Conservation (phyloP, 257 asterid genomes). For the Nicotiana tomentosiformis region DNA sequence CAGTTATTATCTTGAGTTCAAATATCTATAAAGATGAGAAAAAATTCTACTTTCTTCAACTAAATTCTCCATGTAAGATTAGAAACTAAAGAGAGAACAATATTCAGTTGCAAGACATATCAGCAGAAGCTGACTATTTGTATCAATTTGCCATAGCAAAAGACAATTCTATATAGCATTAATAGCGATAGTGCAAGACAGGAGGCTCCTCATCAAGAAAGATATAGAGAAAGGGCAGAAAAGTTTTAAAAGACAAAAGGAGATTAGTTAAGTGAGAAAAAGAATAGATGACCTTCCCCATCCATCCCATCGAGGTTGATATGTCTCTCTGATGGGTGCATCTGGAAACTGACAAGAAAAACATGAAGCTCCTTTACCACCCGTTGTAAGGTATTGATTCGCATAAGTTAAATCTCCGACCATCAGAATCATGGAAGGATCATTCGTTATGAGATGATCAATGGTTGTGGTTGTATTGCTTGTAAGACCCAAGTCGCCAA, state of each 20-base stretch:
- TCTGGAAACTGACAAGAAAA: slow-evolving; percentile 66
- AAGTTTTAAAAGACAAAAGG: not conserved
- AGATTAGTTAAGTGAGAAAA: not conserved
- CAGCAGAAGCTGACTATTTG: not conserved
- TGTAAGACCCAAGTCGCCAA: slow-evolving; percentile 84
- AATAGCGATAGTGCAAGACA: not conserved
- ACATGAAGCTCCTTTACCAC: slow-evolving; percentile 75
- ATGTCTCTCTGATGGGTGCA: slow-evolving; percentile 71
- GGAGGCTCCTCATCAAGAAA: not conserved
- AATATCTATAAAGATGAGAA: not conserved
- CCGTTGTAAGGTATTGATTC: slow-evolving; percentile 70
- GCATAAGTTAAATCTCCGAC: slow-evolving; percentile 78
- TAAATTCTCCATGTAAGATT: not conserved
- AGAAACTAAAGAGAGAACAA: not conserved
- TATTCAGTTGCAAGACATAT: not conserved
- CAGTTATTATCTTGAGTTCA: not conserved
- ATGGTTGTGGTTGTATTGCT: slow-evolving; percentile 69
- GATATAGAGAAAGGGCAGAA: not conserved
- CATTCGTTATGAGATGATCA: slow-evolving; percentile 58
- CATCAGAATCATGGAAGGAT: slow-evolving; percentile 61
- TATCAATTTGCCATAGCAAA: not conserved
- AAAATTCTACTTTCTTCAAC: not conserved
- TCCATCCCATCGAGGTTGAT: slow-evolving; percentile 91
- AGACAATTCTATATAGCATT: not conserved
- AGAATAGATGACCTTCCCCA: slow-evolving; percentile 68